A percentile compares a stretch with the other conserved stretches of the same genome.
phyloP scores from a whole-genome alignment of 352 stramenopile species.

The Globisporangium orthogonon region DNA sequence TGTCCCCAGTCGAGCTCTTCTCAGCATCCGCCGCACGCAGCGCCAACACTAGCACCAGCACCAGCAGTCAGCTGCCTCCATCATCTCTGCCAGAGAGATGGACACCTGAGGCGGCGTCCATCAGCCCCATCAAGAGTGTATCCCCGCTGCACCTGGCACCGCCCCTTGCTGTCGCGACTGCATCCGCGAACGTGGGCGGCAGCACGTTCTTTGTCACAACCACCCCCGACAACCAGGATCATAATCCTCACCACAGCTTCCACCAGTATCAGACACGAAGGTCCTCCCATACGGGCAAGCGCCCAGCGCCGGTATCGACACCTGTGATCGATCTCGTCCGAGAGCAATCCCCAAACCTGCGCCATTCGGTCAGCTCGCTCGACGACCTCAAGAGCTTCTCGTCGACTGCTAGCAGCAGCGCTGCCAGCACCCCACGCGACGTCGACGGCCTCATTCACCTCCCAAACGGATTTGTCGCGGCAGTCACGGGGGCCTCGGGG shows the following conservation, averaged over 20 bases:
- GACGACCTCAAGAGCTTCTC: constrained; percentile 1
- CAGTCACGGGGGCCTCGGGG: not conserved
- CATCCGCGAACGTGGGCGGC: not conserved
- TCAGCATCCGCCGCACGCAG: not conserved
- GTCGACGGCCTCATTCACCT: not conserved
- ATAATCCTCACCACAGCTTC: not conserved
- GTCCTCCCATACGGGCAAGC: not conserved
- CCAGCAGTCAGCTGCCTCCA: not conserved
- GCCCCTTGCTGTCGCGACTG: not conserved
- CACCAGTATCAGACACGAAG: not conserved
- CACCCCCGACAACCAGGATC: not conserved
- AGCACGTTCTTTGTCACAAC: not conserved
- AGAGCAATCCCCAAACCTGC: not conserved
- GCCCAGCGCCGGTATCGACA: not conserved
- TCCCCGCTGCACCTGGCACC: not conserved
- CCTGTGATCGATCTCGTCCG: not conserved
- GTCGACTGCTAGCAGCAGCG: not conserved
- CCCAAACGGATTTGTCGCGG: not conserved
- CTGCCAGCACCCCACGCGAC: not conserved
- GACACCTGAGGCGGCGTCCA: constrained; percentile 4
- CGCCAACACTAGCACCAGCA: not conserved
- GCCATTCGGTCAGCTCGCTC: not conserved
- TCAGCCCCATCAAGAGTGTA: constrained; percentile 5
- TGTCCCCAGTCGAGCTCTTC: not conserved
- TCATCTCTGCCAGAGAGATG: constrained; percentile 1